Percentiles rank a stretch among this genome's conserved stretches.
phyloP scores from a whole-genome alignment of 257 asterid genomes.

The Avicennia marina region DNA sequence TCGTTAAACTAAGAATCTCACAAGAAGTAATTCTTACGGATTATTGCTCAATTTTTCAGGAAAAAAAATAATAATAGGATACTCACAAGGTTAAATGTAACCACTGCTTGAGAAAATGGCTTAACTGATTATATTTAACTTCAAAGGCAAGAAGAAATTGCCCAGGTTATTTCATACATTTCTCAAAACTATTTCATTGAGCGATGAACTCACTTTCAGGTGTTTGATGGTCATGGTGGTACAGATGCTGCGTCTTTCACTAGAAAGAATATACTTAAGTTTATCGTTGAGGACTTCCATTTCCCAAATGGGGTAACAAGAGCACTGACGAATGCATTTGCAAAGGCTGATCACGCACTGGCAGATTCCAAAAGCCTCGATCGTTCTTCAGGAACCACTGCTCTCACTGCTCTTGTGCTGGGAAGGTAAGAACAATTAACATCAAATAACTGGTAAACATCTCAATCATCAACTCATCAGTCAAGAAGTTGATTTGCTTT shows the following conservation, averaged over 20 bases:
- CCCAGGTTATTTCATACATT: not conserved
- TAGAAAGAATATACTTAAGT: constrained; percentile 54
- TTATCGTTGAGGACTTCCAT: constrained; percentile 63
- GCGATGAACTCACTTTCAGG: constrained; percentile 39
- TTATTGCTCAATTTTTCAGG: not conserved
- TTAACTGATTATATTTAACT: not conserved
- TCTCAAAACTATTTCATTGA: not conserved
- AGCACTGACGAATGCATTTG: constrained; percentile 72
- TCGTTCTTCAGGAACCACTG: constrained; percentile 74
- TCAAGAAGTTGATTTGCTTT: no score
- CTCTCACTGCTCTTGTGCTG: constrained; percentile 56
- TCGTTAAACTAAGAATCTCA: not conserved
- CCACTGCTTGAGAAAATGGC: constrained; percentile 7
- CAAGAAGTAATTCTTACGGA: not conserved
- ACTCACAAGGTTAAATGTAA: not conserved
- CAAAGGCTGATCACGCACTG: constrained; percentile 63
- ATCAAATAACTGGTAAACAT: not conserved
- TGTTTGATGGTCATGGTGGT: constrained; percentile 89
- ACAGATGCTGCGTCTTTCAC: constrained; percentile 79
- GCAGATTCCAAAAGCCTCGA: constrained; percentile 69
- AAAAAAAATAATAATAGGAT: not conserved
- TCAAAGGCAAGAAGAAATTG: not conserved
- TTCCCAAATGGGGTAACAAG: constrained; percentile 57
- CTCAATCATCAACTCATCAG: not conserved
- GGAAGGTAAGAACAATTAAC: constrained; percentile 49